Evolutionary conservation across 768 basidiomycete genomes (phyloP).

Genomic region (Lentinula boryana): DNA sequence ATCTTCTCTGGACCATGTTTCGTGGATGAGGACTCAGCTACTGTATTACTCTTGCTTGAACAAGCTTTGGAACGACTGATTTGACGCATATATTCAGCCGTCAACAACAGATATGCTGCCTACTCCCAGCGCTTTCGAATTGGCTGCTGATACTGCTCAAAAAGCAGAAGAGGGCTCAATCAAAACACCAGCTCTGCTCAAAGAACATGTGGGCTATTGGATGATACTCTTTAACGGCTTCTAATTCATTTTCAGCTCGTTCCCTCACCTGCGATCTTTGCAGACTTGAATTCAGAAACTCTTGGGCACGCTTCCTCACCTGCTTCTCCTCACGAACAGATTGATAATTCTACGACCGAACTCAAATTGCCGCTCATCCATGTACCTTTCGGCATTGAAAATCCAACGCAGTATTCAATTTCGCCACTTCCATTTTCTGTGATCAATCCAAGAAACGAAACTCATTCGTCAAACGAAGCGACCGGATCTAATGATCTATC

Average conservation of each 20-base stretch:
- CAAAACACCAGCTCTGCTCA: neutral
- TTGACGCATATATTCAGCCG: slow-evolving; percentile 4
- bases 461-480: neutral
- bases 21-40: slow-evolving; percentile 15
- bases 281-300: neutral
- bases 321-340: neutral
- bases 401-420: neutral
- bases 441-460: neutral
- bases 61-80: neutral
- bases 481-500: neutral
- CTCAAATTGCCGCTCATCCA: neutral
- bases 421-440: neutral
- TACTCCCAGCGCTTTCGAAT: neutral
- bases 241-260: neutral
- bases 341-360: neutral
- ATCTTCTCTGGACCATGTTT: slow-evolving; percentile 18
- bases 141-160: neutral
- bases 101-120: neutral
- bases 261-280: neutral
- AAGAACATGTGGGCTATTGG: neutral
- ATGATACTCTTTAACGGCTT: neutral
- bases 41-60: neutral
- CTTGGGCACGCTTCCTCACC: neutral
- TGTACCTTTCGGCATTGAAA: neutral
- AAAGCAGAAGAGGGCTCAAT: neutral